Base-by-base conservation (phyloP, 192 early-diverging fungal species). In the Coemansia sp. region DNA sequence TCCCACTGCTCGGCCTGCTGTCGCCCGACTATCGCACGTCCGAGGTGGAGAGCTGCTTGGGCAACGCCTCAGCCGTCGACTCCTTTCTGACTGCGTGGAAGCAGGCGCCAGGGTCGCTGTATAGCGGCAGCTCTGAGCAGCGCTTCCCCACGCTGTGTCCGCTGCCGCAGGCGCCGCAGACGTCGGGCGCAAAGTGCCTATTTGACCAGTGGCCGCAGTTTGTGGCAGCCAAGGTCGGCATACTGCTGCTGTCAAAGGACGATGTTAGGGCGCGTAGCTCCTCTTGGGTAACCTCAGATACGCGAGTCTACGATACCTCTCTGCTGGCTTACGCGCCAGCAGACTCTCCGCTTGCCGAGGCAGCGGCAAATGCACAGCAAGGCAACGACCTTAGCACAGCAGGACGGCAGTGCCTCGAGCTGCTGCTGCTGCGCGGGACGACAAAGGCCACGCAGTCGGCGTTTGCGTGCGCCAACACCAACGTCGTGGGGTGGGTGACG, bases 381-480 rank as follows among this genome's bases (percentile, higher is more conserved):
- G 79, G 79, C 61, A 53, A 27, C 31, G 79, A 82, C 47, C 70
- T 82, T 1, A 42, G 64, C 19, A 43, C 54, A 7, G 70, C 60
- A 20, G 76, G 73, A 43, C 70, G 64, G 63, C 66, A 65, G 59
- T 81, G 78, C 59, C 61, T 81, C 73, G 35, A 59, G n/a, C 6
- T 20, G 32, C 61, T 82, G 62, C 76, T 82, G 37, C 27, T 77
- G 40, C 74, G 71, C 20, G 79, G 79, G 41, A 82, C 79, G 8
- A 77, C 71, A 0, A 35, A 64, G 51, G 53, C 67, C 4, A 72
- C 79, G 11, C 68, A 74, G 58, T 70, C 79, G 42, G 71, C 79
- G 36, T 77, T 82, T 67, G 79, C 79, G 24, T 82, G 79, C 27
- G 79, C 79, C 32, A 82, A 82, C 57, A 82, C 79, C 47, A 82